Conservation (phyloP, 2,329 filamentous ascomycete genomes). For the Aureobasidium musti region DNA sequence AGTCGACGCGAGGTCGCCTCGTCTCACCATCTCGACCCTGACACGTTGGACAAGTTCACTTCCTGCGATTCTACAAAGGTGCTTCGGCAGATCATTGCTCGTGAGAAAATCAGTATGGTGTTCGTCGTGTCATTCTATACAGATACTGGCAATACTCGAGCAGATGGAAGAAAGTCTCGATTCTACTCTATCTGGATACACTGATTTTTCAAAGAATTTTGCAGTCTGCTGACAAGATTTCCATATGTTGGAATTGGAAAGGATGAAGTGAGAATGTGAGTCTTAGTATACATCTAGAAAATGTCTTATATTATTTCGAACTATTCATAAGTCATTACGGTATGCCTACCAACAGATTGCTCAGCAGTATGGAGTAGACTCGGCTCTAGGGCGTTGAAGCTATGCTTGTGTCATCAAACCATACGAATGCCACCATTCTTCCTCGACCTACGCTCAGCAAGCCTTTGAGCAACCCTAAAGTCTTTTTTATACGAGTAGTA, state of each 20-base stretch:
- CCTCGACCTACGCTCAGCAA: not conserved
- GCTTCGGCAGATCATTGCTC: not conserved
- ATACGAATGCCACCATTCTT: conserved; percentile 3
- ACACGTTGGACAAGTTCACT: not conserved
- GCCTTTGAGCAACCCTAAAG: not conserved
- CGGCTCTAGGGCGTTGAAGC: not conserved
- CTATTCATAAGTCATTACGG: not conserved
- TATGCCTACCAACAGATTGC: not conserved
- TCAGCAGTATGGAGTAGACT: not conserved
- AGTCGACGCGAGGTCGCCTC: not conserved
- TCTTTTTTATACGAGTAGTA: not conserved
- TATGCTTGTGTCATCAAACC: not conserved
- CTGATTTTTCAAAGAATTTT: too few species aligned
- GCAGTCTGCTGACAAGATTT: too few species aligned
- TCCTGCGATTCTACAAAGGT: not conserved
- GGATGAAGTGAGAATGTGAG: too few species aligned
- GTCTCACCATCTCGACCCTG: not conserved
- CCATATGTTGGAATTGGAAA: too few species aligned
- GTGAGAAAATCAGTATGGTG: not conserved
- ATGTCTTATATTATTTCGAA: too few species aligned
- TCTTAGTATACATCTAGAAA: too few species aligned
- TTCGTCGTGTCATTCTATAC: not conserved
- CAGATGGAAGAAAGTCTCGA: not conserved
- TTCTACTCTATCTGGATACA: too few species aligned
- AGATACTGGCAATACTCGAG: not conserved